Percentiles rank a stretch among this genome's conserved stretches.
phyloP scores from a whole-genome alignment of 305 asterid species.

The Fraxinus angustifolia region DNA sequence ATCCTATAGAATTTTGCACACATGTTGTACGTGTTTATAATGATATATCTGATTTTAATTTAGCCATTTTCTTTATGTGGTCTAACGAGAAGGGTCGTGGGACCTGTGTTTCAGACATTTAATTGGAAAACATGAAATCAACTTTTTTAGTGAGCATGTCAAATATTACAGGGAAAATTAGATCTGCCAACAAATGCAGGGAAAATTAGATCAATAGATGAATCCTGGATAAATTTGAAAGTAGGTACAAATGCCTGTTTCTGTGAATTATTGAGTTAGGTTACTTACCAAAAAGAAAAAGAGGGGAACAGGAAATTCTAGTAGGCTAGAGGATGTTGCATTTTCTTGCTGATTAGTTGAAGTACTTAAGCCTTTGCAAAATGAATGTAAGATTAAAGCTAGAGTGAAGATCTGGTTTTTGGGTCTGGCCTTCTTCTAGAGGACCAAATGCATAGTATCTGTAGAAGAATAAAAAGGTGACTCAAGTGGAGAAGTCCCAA shows the following conservation, averaged over 20 bases:
- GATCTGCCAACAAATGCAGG: not conserved
- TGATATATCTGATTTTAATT: constrained; percentile 1
- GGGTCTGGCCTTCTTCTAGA: not conserved
- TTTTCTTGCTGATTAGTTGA: not conserved
- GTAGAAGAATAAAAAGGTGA: not conserved
- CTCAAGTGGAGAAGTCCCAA: not conserved
- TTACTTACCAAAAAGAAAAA: not conserved
- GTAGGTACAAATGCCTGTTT: not conserved
- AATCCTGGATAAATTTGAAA: not conserved
- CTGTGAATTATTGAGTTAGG: not conserved
- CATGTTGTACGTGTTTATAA: not conserved
- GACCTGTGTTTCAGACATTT: constrained; percentile 1
- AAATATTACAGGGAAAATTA: not conserved
- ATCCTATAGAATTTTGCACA: not conserved
- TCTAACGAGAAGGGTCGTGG: not conserved
- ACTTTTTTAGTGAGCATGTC: not conserved
- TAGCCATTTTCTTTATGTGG: not conserved
- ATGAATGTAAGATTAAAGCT: not conserved
- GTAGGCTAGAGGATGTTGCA: not conserved
- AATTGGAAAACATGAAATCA: not conserved
- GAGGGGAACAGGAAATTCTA: not conserved
- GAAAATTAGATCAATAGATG: not conserved
- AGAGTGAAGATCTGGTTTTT: not conserved
- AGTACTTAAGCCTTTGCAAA: not conserved
- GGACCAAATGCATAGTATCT: not conserved